phyloP scores from a whole-genome alignment of 257 asterid species.

The Apocynum venetum region DNA sequence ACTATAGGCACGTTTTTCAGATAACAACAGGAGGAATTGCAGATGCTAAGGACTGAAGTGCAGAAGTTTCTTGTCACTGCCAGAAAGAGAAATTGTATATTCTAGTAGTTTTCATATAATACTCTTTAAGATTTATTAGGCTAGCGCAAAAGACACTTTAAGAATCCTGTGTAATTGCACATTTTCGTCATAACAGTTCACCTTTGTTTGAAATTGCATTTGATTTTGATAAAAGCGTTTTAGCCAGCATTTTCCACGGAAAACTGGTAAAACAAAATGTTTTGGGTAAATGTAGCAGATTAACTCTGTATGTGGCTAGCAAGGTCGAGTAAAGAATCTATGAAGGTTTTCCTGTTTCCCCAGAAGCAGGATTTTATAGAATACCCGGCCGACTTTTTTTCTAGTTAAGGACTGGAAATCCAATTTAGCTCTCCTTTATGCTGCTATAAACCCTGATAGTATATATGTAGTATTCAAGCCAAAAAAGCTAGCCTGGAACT shows the following conservation, averaged over 20 bases:
- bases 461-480: no score
- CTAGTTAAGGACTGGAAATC: neutral
- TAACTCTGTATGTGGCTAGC: neutral
- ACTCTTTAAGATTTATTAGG: neutral
- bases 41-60: constrained; percentile 79
- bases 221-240: neutral
- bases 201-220: neutral
- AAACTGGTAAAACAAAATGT: neutral
- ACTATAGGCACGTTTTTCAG: constrained; percentile 68
- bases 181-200: neutral
- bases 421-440: neutral
- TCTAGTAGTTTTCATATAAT: neutral
- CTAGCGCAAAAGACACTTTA: neutral
- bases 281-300: neutral
- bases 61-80: constrained; percentile 1
- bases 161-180: neutral
- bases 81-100: neutral
- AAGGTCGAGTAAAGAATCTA: neutral
- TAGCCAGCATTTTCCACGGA: neutral
- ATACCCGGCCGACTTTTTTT: neutral
- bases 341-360: neutral
- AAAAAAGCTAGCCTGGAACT: neutral
- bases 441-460: neutral
- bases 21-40: constrained; percentile 97
- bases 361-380: neutral